Evolutionary conservation across 2,329 filamentous ascomycete genomes (phyloP), one percentile per base, ranked within the genome.

Genomic region (Clarireedia monteithiana): DNA sequence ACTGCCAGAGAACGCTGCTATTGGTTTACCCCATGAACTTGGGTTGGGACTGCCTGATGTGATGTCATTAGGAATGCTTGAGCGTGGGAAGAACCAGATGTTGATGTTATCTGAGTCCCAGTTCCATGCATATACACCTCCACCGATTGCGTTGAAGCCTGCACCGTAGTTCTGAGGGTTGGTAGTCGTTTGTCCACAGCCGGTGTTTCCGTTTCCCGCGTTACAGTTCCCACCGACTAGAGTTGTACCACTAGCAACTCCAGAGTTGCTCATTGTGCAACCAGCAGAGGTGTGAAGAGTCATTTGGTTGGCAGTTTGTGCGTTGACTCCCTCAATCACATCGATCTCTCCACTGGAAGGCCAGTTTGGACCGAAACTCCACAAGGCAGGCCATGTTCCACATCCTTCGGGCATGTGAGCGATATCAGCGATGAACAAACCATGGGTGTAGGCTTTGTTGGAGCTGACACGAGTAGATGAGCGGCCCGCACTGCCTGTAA

Each of bases 11-110:
- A 95, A 96, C 38, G 75, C 76, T 10, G 87, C 88, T 1, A 68
- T 0, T 92, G 88, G 0, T 69, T 73, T 12, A 83, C 85, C 85
- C 91, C 95, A 14, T 17, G 65, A 70, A 2, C 73, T 68, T 0
- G 89, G 86, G 61, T 88, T 73, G 0, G 90, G 89, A 5, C 64
- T 74, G 23, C 77, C 80, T 17, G 75, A 69, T 3, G 71, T 66
- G 58, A 89, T 82, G 68, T 91, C 84, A 3, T 70, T 64, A 1
- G 88, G 89, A 57, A 91, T 81, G 15, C 69, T 68, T 60, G 70
- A 62, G 34, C 88, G 85, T 0, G 84, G 77, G 72, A 95, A 96
- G 78, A 89, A 92, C 82, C 84, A 96, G 61, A 95, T 77, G 42
- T 79, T 79, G 70, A 97, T 94, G 60, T 77, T 77, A 0, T 79